Conservation (phyloP, 75 land plant species). For the Azolla pinnata region DNA sequence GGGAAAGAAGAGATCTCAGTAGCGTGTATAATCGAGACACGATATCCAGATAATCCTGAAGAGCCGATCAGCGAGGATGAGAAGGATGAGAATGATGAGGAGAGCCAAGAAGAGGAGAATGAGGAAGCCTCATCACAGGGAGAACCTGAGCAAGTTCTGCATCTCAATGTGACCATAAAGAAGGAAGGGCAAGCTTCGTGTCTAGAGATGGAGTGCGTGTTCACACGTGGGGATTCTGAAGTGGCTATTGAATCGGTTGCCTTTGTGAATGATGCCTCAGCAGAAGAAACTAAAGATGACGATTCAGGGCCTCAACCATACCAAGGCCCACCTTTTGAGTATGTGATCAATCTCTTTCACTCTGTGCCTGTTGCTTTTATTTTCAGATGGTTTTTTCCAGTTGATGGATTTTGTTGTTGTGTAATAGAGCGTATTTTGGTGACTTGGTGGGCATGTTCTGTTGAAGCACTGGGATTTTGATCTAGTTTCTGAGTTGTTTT, state of each 20-base stretch:
- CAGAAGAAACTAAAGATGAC: background rate
- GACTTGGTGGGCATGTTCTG: no score
- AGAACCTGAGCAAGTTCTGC: conserved; percentile 6
- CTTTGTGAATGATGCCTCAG: background rate
- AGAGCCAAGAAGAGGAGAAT: conserved; percentile 10
- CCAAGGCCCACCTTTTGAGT: conserved; percentile 29
- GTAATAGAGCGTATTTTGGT: no score
- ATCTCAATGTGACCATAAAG: conserved; percentile 16
- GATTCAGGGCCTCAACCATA: conserved; percentile 1
- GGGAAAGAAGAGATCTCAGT: conserved; percentile 27
- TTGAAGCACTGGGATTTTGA: no score
- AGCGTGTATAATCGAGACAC: conserved; percentile 13
- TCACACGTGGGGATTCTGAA: background rate
- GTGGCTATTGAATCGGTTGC: background rate
- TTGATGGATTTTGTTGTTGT: no score
- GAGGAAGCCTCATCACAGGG: background rate
- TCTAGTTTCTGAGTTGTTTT: no score
- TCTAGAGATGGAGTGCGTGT: conserved; percentile 20
- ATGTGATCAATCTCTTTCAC: no score
- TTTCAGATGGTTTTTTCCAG: no score
- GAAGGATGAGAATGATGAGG: conserved; percentile 19
- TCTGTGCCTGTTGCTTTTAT: no score
- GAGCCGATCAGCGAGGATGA: conserved; percentile 8
- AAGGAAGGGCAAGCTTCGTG: conserved; percentile 20
- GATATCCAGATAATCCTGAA: conserved; percentile 13